Evolutionary conservation across 129 eudicot genomes (phyloP).

Genomic region (Tanacetum coccineum): DNA sequence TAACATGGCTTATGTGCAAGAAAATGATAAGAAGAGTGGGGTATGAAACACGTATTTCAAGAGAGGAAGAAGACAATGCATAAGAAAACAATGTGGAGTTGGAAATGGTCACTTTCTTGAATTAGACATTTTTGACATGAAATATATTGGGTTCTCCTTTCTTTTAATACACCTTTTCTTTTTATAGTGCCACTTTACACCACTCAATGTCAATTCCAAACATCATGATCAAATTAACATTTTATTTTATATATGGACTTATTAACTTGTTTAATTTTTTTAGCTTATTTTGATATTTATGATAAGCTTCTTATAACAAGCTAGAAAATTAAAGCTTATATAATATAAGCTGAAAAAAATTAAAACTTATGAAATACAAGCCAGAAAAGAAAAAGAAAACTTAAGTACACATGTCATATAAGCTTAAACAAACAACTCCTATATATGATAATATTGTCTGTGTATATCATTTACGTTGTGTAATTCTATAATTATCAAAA

Average conservation of each 20-base stretch:
- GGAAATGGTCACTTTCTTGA: conserved; percentile 76
- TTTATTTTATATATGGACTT: conserved; percentile 1
- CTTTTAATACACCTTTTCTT: conserved; percentile 1
- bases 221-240: not conserved
- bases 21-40: conserved; percentile 20
- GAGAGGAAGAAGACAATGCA: conserved; percentile 54
- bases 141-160: conserved; percentile 15
- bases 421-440: too few relatives aligned
- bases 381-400: too few relatives aligned
- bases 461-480: too few relatives aligned
- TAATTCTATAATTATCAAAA: too few relatives aligned
- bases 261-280: not conserved
- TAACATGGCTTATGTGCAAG: conserved; percentile 3
- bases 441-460: too few relatives aligned
- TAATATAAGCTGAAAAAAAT: too few relatives aligned
- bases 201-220: not conserved
- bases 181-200: not conserved
- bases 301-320: too few relatives aligned
- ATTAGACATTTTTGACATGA: conserved; percentile 37
- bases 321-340: too few relatives aligned
- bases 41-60: conserved; percentile 53
- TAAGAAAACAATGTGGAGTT: conserved; percentile 52
- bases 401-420: too few relatives aligned
- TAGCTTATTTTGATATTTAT: too few relatives aligned
- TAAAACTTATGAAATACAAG: too few relatives aligned